A percentile compares a stretch with the other conserved stretches of the same genome.
These are phyloP conservation scores for Sungouiella thailandica DNA, from an alignment of 805 yeast species.

Conservation along the genomic window DNA sequence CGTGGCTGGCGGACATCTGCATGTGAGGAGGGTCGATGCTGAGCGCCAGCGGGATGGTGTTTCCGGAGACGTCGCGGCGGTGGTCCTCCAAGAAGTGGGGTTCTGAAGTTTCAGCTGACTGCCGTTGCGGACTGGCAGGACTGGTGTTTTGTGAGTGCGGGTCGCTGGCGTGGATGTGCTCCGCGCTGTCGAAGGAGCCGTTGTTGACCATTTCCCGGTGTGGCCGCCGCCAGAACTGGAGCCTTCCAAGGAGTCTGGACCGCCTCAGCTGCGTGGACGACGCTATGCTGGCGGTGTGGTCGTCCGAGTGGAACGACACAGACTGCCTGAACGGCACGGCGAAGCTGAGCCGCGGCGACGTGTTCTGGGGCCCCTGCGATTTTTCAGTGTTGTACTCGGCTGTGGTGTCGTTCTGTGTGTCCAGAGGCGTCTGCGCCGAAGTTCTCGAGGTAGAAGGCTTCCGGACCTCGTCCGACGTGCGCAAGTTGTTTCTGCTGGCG, in stretches of 20 bases:
- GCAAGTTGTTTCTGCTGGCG: not conserved
- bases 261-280: constrained; percentile 16
- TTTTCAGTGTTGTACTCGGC: too few species aligned
- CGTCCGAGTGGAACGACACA: constrained; percentile 22
- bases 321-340: constrained; percentile 10
- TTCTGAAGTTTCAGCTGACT: not conserved
- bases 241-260: constrained; percentile 24
- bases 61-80: not conserved
- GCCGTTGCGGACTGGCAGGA: constrained; percentile 1
- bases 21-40: constrained; percentile 2
- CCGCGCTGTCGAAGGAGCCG: constrained; percentile 1
- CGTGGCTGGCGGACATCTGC: constrained; percentile 6
- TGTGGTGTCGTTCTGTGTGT: too few species aligned
- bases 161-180: constrained; percentile 3
- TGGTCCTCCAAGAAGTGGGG: not conserved
- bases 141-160: constrained; percentile 2
- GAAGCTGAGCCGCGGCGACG: not conserved
- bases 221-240: constrained; percentile 36
- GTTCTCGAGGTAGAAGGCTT: not conserved
- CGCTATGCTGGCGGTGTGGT: constrained; percentile 6
- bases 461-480: not conserved
- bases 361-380: not conserved
- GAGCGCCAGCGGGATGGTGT: not conserved
- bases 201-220: constrained; percentile 8
- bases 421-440: not conserved